Conservation (phyloP, 2,329 filamentous ascomycete species). For the Claviceps humidiphila region DNA sequence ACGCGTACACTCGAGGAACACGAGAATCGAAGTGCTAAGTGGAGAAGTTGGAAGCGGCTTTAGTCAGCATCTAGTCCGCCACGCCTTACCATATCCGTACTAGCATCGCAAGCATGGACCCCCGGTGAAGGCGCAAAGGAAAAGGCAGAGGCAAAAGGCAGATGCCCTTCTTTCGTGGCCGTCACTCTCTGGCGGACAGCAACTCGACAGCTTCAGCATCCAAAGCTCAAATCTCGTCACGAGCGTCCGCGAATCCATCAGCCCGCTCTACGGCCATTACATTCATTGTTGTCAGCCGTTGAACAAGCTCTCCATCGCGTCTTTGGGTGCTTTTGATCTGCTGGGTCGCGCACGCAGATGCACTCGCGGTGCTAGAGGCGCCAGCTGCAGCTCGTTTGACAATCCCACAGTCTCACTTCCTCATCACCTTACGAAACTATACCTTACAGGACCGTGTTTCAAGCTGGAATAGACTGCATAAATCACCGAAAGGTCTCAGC, state of each 20-base stretch:
- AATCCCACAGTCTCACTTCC: not conserved
- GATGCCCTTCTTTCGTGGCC: not conserved
- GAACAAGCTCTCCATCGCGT: not conserved
- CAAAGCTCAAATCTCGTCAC: slow-evolving; percentile 1
- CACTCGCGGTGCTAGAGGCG: slow-evolving; percentile 20
- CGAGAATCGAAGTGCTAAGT: not conserved
- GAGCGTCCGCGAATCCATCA: slow-evolving; percentile 1
- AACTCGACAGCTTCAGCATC: not conserved
- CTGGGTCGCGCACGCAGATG: slow-evolving; percentile 16
- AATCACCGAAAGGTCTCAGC: not conserved
- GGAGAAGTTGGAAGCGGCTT: slow-evolving; percentile 24
- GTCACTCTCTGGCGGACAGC: not conserved
- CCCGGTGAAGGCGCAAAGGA: not conserved
- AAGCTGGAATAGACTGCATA: not conserved
- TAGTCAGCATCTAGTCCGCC: not conserved
- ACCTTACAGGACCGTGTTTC: not conserved
- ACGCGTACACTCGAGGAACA: not conserved
- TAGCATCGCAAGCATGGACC: not conserved
- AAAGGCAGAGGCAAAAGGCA: slow-evolving; percentile 1
- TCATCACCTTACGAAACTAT: not conserved
- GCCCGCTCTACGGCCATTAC: no score
- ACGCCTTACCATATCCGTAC: not conserved
- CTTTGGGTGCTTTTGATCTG: slow-evolving; percentile 8
- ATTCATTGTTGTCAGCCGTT: not conserved
- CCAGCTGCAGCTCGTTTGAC: slow-evolving; percentile 13